Conservation (phyloP, 108 stramenopile genomes). For the Hondaea fermentalgiana region DNA sequence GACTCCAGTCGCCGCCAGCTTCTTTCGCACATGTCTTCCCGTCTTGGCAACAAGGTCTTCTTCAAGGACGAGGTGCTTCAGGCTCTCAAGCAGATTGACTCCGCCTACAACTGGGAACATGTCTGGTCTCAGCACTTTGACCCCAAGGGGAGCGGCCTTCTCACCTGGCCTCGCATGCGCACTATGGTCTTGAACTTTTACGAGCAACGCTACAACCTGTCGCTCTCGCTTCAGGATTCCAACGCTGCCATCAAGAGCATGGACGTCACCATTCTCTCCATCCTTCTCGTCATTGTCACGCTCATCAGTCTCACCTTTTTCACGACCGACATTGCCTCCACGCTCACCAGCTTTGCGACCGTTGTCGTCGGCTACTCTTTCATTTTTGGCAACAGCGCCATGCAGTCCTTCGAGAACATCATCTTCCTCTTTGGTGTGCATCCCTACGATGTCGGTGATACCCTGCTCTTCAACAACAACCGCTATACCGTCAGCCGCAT, state of each 20-base stretch:
- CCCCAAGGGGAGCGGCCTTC: background rate
- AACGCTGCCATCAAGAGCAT: background rate
- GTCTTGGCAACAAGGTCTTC: background rate
- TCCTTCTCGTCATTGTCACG: background rate
- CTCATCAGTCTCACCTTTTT: background rate
- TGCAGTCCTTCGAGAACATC: background rate
- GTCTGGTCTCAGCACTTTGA: background rate
- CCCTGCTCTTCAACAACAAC: background rate
- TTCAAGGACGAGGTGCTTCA: background rate
- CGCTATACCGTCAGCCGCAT: background rate
- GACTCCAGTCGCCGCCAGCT: background rate
- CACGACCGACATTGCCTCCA: background rate
- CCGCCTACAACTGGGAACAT: background rate
- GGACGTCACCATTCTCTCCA: background rate
- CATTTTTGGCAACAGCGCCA: background rate
- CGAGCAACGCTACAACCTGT: background rate
- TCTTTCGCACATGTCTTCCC: background rate
- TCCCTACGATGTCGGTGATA: constrained; percentile 13
- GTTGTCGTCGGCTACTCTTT: background rate
- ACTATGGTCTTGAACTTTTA: background rate
- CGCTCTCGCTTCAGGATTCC: background rate
- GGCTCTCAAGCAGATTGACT: background rate
- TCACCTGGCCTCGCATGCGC: background rate
- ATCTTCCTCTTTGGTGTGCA: constrained; percentile 3
- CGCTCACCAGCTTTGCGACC: background rate